These are phyloP conservation scores for Sporisorium graminicola DNA, from an alignment of 1,284 basidiomycete genomes.

Conservation along the genomic window DNA sequence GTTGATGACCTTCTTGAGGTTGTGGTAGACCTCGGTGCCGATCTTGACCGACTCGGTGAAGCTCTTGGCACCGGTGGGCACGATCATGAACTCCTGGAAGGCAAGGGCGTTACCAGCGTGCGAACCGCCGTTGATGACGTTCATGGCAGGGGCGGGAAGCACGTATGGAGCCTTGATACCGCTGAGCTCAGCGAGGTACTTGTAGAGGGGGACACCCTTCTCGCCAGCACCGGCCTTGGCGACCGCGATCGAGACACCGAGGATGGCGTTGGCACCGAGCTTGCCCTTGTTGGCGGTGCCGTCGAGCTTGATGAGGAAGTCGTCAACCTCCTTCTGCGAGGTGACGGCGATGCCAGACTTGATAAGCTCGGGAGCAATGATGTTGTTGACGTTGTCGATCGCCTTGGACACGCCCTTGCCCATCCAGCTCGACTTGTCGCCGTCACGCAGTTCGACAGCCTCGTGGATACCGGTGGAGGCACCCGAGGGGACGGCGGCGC, in stretches of 20 bases:
- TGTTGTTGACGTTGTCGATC: slow-evolving; percentile 91
- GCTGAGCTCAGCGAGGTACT: slow-evolving; percentile 94
- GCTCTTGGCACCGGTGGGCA: slow-evolving; percentile 96
- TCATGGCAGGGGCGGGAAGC: slow-evolving; percentile 81
- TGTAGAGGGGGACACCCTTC: slow-evolving; percentile 88
- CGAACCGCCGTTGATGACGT: slow-evolving; percentile 99
- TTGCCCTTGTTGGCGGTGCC: slow-evolving; percentile 99
- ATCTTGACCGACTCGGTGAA: slow-evolving; percentile 99
- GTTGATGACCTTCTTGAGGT: slow-evolving; percentile 98
- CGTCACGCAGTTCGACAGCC: slow-evolving; percentile 98
- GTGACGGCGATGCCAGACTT: slow-evolving; percentile 87
- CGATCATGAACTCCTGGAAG: slow-evolving; percentile 92
- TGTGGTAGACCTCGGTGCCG: slow-evolving; percentile 98
- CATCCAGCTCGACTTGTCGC: slow-evolving; percentile 90
- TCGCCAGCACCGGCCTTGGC: slow-evolving; percentile 85
- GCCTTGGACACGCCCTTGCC: slow-evolving; percentile 93
- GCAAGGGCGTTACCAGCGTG: slow-evolving; percentile 98
- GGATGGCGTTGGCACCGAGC: slow-evolving; percentile 98
- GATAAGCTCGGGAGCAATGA: slow-evolving; percentile 91
- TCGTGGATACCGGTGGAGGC: slow-evolving; percentile 99
- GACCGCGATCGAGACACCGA: slow-evolving; percentile 97
- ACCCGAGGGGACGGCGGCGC: slow-evolving; percentile 95
- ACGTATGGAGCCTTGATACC: slow-evolving; percentile 90
- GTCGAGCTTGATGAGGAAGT: slow-evolving; percentile 98
- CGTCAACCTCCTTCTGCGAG: slow-evolving; percentile 94